Evolutionary conservation across 2,329 filamentous ascomycete genomes (phyloP), one percentile per base, ranked within the genome.

Genomic region (Didymella pinodella): DNA sequence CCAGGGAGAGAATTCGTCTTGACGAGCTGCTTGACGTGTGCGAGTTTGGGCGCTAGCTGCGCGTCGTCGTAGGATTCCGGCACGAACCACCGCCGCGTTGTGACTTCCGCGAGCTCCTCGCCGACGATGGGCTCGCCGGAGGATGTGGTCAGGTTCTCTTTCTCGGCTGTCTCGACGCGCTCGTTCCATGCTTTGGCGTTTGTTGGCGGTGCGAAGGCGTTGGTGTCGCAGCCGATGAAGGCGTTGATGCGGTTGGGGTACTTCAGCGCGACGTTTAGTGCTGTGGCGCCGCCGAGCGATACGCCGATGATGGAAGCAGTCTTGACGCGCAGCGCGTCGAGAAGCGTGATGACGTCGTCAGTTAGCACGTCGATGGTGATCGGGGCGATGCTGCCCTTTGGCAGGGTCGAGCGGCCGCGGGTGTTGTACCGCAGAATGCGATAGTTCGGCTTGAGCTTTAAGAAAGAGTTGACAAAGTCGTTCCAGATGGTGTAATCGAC

Each of bases 401-500:
- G 84, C 78, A 75, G 65, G 3, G 77, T 71, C 64, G 83, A 81
- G 7, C 91, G 86, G 6, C 92, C 92, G 50, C 92, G 91, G 2
- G 86, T 85, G 74, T 92, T 86, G 78, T 93, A 96, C 10, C 92
- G 88, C 1, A 96, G 80, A 64, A 96, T 84, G 50, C 90, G 88
- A 74, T 92, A 88, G 3, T 87, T 85, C 25, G 88, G 85, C 0
- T 78, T 74, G 49, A 84, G 83, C 12, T 75, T 67, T 41, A 82
- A 74, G 65, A 95, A 83, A n/a, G 85, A 78, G 0, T 80, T 78
- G 0, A 95, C 79, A 59, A 96, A 86, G 1, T 82, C 82, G 67
- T 95, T 90, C 92, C 92, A 96, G 85, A 96, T 95, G 73, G 85
- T 82, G 64, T 89, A 84, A 47, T 89, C 87, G 2, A 91, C 91